These are phyloP conservation scores for Fusarium stilboides DNA, from an alignment of 2,329 filamentous ascomycete species.

Conservation along the genomic window DNA sequence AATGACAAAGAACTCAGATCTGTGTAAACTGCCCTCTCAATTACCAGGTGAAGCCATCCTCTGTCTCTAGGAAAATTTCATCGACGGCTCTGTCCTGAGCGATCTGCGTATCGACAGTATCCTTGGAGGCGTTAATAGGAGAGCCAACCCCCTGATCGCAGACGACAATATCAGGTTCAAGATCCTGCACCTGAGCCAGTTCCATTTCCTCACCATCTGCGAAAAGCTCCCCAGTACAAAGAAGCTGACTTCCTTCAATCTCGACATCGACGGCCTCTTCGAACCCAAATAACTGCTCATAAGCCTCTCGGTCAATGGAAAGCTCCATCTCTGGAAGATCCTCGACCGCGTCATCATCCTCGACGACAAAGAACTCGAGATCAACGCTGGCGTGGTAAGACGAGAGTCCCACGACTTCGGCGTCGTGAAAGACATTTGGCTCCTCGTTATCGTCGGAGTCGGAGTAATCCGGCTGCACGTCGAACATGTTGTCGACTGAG, in stretches of 20 bases:
- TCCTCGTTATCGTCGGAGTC: slow-evolving; percentile 39
- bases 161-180: not conserved
- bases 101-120: not conserved
- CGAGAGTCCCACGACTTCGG: slow-evolving; percentile 41
- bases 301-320: slow-evolving; percentile 49
- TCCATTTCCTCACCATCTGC: slow-evolving; percentile 23
- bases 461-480: slow-evolving; percentile 36
- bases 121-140: not conserved
- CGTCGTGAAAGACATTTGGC: slow-evolving; percentile 50
- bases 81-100: not conserved
- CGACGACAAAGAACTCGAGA: slow-evolving; percentile 51
- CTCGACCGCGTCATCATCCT: slow-evolving; percentile 47
- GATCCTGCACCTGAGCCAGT: not conserved
- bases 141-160: not conserved
- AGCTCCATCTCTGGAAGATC: slow-evolving; percentile 53
- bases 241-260: slow-evolving; percentile 41
- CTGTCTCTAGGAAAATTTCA: slow-evolving; percentile 22
- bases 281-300: slow-evolving; percentile 44
- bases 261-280: slow-evolving; percentile 50
- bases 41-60: slow-evolving; percentile 36
- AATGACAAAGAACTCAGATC: slow-evolving; percentile 1
- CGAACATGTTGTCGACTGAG: slow-evolving; percentile 42
- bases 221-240: slow-evolving; percentile 40
- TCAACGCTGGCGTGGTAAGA: slow-evolving; percentile 36
- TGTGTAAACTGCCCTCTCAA: not conserved